phyloP scores from a whole-genome alignment of 352 stramenopile genomes.

The Phytophthora sp. region DNA sequence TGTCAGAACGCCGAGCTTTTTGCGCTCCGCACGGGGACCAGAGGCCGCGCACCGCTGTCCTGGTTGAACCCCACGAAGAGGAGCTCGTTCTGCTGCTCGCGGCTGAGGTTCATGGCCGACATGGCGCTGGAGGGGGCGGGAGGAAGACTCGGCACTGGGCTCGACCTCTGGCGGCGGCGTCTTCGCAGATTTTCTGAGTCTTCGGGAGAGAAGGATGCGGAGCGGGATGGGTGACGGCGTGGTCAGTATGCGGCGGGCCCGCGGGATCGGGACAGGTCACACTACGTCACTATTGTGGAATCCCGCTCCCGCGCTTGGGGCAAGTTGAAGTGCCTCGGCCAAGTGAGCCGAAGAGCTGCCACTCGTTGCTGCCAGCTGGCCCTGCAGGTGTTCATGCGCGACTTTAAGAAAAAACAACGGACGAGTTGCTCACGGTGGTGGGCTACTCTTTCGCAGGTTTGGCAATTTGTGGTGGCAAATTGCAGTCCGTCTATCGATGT shows the following conservation, averaged over 20 bases:
- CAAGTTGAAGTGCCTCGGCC: no score
- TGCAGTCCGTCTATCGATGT: no score
- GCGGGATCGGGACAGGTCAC: neutral
- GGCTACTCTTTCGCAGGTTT: no score
- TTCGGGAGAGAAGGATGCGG: slow-evolving; percentile 21
- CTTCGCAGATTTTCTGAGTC: slow-evolving; percentile 30
- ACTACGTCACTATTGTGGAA: no score
- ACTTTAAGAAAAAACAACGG: no score
- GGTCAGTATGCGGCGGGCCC: neutral
- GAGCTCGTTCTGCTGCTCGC: slow-evolving; percentile 92
- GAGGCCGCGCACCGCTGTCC: slow-evolving; percentile 79
- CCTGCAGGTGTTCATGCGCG: no score
- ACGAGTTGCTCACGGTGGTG: no score
- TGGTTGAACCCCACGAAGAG: slow-evolving; percentile 97
- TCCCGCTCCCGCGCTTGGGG: no score
- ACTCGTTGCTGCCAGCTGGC: no score
- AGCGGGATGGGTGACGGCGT: neutral
- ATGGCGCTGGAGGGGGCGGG: slow-evolving; percentile 22
- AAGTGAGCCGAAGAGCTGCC: no score
- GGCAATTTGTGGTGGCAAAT: no score
- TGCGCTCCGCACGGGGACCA: no score
- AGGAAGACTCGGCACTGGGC: slow-evolving; percentile 13
- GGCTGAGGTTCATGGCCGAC: slow-evolving; percentile 86
- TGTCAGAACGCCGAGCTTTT: neutral
- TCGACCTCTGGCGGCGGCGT: neutral